Conservation (phyloP, 2,329 filamentous ascomycete genomes). For the Talaromyces sp. region DNA sequence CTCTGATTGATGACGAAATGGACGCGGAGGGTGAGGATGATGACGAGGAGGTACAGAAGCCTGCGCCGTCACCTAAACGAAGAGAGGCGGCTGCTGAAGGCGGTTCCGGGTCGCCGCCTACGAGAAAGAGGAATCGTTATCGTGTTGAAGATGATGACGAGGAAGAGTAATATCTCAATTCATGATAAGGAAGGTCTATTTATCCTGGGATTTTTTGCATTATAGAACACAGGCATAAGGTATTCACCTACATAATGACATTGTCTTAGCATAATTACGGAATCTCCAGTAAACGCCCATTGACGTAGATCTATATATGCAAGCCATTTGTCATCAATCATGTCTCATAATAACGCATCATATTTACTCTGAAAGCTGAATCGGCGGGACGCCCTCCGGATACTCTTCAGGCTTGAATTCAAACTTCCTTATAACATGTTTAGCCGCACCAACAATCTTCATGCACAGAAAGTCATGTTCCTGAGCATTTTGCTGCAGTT, state of each 20-base stretch:
- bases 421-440: conserved; percentile 34
- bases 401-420: conserved; percentile 36
- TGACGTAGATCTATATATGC: background rate
- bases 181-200: background rate
- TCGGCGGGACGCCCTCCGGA: conserved; percentile 25
- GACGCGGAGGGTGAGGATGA: conserved; percentile 47
- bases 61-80: conserved; percentile 20
- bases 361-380: background rate
- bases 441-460: conserved; percentile 34
- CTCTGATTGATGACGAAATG: conserved; percentile 43
- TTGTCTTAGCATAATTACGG: background rate
- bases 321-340: background rate
- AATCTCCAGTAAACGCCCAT: background rate
- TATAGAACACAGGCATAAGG: conserved; percentile 2
- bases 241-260: background rate
- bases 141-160: conserved; percentile 51
- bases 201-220: background rate
- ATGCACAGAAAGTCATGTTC: conserved; percentile 35
- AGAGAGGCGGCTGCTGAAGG: conserved; percentile 22
- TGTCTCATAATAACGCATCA: background rate
- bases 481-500: conserved; percentile 17
- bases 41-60: conserved; percentile 29
- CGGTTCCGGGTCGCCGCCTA: conserved; percentile 34
- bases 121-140: conserved; percentile 47
- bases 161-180: conserved; percentile 27